Evolutionary conservation across 768 basidiomycete genomes (phyloP).

Genomic region (Strobilomyces echinocephalus): DNA sequence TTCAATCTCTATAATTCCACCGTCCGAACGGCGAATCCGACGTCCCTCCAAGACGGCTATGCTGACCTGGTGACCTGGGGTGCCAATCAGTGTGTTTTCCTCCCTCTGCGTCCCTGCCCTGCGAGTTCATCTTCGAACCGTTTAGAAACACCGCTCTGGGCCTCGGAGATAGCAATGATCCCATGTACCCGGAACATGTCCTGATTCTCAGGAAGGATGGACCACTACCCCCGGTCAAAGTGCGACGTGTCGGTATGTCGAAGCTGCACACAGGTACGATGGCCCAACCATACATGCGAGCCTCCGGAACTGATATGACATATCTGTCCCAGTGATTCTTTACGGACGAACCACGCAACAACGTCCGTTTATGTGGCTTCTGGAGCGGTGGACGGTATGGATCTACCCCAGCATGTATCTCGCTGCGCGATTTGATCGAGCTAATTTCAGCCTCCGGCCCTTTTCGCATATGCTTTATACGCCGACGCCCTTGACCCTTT

Average conservation of each 20-base stretch:
- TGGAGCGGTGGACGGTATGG: constrained; percentile 78
- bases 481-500: constrained; percentile 55
- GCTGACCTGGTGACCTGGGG: constrained; percentile 87
- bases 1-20: constrained; percentile 94
- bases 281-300: not conserved
- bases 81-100: constrained; percentile 54
- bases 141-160: constrained; percentile 85
- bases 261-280: constrained; percentile 77
- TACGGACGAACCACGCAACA: constrained; percentile 70
- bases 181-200: constrained; percentile 74
- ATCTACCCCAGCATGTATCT: not conserved
- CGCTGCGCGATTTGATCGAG: not conserved
- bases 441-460: constrained; percentile 56
- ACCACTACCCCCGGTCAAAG: constrained; percentile 36
- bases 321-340: constrained; percentile 44
- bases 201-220: constrained; percentile 33
- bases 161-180: constrained; percentile 72
- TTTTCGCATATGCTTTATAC: constrained; percentile 75
- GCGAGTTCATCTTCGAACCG: not conserved
- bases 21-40: constrained; percentile 65
- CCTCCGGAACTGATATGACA: not conserved
- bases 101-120: not conserved
- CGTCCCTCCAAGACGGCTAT: constrained; percentile 28
- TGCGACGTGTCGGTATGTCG: constrained; percentile 73
- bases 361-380: constrained; percentile 84